These are phyloP conservation scores for Tagetes patula DNA, from an alignment of 129 eudicot genomes.

Conservation along the genomic window DNA sequence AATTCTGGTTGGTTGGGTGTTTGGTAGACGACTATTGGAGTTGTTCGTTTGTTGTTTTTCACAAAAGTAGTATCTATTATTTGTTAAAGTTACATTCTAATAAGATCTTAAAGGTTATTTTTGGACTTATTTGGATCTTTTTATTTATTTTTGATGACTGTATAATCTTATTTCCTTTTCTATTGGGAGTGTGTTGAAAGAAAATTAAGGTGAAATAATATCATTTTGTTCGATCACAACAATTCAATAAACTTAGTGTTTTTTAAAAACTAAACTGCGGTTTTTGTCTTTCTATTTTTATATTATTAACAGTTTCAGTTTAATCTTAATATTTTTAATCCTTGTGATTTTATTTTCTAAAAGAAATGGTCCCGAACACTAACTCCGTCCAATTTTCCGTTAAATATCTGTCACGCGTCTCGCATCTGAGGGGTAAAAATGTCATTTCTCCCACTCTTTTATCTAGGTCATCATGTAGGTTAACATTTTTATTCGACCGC, in stretches of 20 bases:
- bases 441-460: too few species aligned
- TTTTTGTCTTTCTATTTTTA: too few species aligned
- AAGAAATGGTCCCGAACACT: too few species aligned
- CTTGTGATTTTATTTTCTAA: too few species aligned
- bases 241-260: background rate
- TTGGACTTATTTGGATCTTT: conserved; percentile 24
- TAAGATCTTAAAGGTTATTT: conserved; percentile 21
- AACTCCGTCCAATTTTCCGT: too few species aligned
- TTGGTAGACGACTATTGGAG: conserved; percentile 14
- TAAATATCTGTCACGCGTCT: too few species aligned
- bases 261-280: too few species aligned
- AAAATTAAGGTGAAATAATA: background rate
- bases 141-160: conserved; percentile 8
- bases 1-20: conserved; percentile 12
- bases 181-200: background rate
- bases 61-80: conserved; percentile 23
- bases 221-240: background rate
- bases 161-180: background rate
- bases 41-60: conserved; percentile 25
- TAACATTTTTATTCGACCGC: too few species aligned
- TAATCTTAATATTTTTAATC: too few species aligned
- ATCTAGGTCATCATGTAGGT: too few species aligned
- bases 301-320: too few species aligned
- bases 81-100: conserved; percentile 13
- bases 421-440: too few species aligned